A percentile compares a stretch with the other conserved stretches of the same genome.
Conservation (phyloP, 495 filamentous ascomycete species). For the Trichocladium antarcticum region DNA sequence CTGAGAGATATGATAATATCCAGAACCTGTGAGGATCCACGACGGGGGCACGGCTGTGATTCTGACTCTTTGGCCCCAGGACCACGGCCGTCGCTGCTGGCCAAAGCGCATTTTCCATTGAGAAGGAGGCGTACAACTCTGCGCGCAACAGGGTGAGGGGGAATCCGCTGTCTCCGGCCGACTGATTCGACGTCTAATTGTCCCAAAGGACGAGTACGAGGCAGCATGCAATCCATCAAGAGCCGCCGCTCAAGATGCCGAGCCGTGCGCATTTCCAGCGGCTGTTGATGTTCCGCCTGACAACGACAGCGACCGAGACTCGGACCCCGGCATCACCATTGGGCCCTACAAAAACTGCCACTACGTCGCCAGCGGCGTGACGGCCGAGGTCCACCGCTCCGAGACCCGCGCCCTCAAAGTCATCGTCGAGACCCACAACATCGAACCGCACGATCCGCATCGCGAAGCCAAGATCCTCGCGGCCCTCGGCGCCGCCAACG, state of each 20-base stretch:
- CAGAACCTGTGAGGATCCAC: constrained; percentile 34
- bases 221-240: constrained; percentile 14
- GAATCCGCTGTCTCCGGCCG: not conserved
- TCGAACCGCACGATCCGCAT: constrained; percentile 66
- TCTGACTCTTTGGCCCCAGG: constrained; percentile 8
- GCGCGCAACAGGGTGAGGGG: constrained; percentile 28
- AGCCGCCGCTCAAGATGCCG: not conserved
- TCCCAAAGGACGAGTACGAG: constrained; percentile 36
- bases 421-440: constrained; percentile 59
- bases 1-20: constrained; percentile 43
- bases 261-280: not conserved
- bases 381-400: constrained; percentile 64
- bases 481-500: constrained; percentile 33
- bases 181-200: constrained; percentile 11
- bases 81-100: constrained; percentile 15
- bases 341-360: constrained; percentile 61
- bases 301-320: constrained; percentile 5
- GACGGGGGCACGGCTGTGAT: not conserved
- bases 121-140: constrained; percentile 36
- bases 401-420: constrained; percentile 70
- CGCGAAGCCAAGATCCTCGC: constrained; percentile 66
- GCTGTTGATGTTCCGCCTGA: not conserved
- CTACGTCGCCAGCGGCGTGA: constrained; percentile 62
- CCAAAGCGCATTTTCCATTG: constrained; percentile 28
- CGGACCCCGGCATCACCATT: constrained; percentile 43